A percentile compares a stretch with the other conserved stretches of the same genome.
phyloP scores from a whole-genome alignment of 2,329 filamentous ascomycete species.

The Venturia effusa region DNA sequence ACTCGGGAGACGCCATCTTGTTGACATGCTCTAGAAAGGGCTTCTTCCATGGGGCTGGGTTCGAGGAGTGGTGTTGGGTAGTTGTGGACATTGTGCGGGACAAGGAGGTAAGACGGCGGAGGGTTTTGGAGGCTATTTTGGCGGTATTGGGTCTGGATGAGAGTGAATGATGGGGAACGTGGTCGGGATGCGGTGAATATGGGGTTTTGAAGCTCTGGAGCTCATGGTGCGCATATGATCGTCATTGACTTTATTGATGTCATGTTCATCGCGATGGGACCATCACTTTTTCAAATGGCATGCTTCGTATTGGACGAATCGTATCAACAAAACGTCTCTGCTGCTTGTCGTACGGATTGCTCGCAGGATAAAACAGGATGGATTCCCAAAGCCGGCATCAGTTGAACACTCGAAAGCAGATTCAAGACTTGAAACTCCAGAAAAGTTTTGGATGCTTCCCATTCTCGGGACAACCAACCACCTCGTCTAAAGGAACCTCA shows the following conservation, averaged over 20 bases:
- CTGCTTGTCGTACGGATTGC: no score
- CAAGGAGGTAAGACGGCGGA: conserved; percentile 29
- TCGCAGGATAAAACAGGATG: not conserved
- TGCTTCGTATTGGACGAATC: not conserved
- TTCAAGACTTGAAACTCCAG: no score
- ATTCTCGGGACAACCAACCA: not conserved
- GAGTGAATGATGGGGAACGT: not conserved
- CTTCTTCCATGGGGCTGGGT: conserved; percentile 39
- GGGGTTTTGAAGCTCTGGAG: not conserved
- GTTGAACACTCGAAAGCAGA: not conserved
- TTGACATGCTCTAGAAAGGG: conserved; percentile 39
- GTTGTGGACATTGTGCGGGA: conserved; percentile 36
- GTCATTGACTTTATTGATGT: conserved; percentile 6
- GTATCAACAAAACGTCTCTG: not conserved
- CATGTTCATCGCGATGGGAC: not conserved
- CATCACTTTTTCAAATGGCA: not conserved
- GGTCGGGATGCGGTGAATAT: not conserved
- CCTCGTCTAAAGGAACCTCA: not conserved
- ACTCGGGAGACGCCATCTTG: conserved; percentile 38
- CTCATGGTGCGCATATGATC: not conserved
- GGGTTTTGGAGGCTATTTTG: conserved; percentile 29
- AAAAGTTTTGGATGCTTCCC: not conserved
- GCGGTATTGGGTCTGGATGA: conserved; percentile 14
- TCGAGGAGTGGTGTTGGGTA: conserved; percentile 21
- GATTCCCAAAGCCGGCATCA: not conserved